Evolutionary conservation across 257 asterid species (phyloP), one percentile per base, ranked within the genome.

Genomic region (Lantana camara): DNA sequence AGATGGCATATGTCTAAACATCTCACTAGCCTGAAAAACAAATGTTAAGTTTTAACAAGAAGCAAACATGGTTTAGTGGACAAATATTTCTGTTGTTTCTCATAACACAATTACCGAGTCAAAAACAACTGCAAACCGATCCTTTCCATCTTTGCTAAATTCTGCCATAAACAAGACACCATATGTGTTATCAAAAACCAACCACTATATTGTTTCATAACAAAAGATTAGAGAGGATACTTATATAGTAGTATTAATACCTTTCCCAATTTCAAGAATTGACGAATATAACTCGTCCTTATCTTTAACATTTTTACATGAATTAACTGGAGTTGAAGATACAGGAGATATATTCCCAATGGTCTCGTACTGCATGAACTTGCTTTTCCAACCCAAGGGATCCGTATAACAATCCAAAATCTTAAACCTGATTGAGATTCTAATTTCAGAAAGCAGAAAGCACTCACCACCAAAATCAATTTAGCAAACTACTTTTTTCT

Each of bases 351-450:
- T 70, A 49, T 78, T 77, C 49, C 24, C 52, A 27, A 85, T 57
- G 58, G 65, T 75, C 72, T 95, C 96, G 44, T 48, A 53, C 61
- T 83, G 84, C 63, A 56, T 69, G 21, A 93, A 88, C 86, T 73
- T 78, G 55, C 40, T 67, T 69, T 83, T 87, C 99, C 99, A 93
- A 55, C 97, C 96, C 66, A 90, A 54, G 35, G 99, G 96, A 72
- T 93, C 99, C 12, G 96, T 76, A 58, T 80, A 81, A 75, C 96
- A 90, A 77, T 93, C 99, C 86, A 93, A 70, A 77, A 88, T 72
- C 84, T 78, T 81, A 53, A 93, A 44, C 95, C 99, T 93, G 71
- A 10, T 50, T 30, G 34, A 72, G 61, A 37, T 64, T 53, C 42
- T 27, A 50, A 61, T 48, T 46, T 69, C 17, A 42, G 46, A n/a